These are phyloP conservation scores for Leucosporidium scottii DNA, from an alignment of 768 basidiomycete species.

Conservation along the genomic window DNA sequence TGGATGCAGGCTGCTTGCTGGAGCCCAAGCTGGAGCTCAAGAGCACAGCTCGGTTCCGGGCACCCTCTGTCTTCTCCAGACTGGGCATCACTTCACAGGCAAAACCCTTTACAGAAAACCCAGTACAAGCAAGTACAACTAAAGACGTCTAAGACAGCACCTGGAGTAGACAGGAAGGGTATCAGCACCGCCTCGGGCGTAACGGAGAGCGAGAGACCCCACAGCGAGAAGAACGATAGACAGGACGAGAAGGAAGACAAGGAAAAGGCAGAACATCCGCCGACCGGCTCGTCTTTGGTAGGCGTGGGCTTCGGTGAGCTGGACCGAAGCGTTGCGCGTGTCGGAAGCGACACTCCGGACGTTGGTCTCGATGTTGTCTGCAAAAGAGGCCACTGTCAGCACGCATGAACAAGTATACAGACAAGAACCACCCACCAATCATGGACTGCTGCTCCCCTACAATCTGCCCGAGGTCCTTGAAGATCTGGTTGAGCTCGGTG, in stretches of 20 bases:
- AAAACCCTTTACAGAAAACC: too few species aligned
- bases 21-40: too few species aligned
- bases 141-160: not conserved
- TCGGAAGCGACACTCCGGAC: slow-evolving; percentile 78
- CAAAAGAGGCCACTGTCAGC: too few species aligned
- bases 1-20: too few species aligned
- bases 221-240: slow-evolving; percentile 88
- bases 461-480: slow-evolving; percentile 87
- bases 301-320: slow-evolving; percentile 78
- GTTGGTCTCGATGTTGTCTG: slow-evolving; percentile 93
- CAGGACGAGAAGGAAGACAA: slow-evolving; percentile 77
- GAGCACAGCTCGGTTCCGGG: too few species aligned
- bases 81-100: too few species aligned
- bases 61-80: too few species aligned
- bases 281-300: slow-evolving; percentile 91
- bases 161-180: too few species aligned
- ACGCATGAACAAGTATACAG: not conserved
- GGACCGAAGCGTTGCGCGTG: slow-evolving; percentile 72
- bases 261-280: slow-evolving; percentile 78
- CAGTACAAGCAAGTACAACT: not conserved
- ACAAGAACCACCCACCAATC: slow-evolving; percentile 59
- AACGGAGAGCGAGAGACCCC: slow-evolving; percentile 42
- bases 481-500: slow-evolving; percentile 91
- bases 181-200: too few species aligned
- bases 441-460: slow-evolving; percentile 91